phyloP scores from a whole-genome alignment of 2,329 filamentous ascomycete genomes.

The Clonostachys solani region DNA sequence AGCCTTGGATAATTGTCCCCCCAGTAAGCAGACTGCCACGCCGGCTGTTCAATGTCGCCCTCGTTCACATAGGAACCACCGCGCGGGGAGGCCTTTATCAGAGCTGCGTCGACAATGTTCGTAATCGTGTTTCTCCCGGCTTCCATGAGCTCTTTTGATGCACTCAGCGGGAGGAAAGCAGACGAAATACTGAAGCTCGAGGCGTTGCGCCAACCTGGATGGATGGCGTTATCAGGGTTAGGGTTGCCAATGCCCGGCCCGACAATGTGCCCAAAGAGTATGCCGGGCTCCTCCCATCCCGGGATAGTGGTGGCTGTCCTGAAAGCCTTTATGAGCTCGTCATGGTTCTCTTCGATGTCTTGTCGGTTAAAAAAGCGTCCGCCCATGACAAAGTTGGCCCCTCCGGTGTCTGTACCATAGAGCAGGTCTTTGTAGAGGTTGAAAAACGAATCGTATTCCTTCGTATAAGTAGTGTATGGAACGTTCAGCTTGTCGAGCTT shows the following conservation, averaged over 20 bases:
- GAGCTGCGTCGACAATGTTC: conserved; percentile 19
- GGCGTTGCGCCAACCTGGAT: conserved; percentile 3
- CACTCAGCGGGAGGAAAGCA: too few relatives aligned
- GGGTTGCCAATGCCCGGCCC: background rate
- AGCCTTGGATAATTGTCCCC: conserved; percentile 32
- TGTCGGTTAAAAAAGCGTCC: background rate
- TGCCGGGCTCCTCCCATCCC: too few relatives aligned
- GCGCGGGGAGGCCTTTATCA: conserved; percentile 27
- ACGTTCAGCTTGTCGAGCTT: background rate
- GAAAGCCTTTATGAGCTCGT: background rate
- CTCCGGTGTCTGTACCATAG: background rate
- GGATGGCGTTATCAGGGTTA: too few relatives aligned
- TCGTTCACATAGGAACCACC: conserved; percentile 39
- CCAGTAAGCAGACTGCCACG: conserved; percentile 33
- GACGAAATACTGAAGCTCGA: background rate
- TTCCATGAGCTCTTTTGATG: conserved; percentile 9
- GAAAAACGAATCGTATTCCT: background rate
- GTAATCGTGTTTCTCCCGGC: conserved; percentile 9
- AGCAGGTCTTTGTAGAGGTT: background rate
- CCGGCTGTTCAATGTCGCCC: conserved; percentile 31
- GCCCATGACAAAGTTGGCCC: background rate
- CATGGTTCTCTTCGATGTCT: too few relatives aligned
- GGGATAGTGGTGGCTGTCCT: background rate
- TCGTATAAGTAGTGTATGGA: background rate
- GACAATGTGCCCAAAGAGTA: background rate